Conservation (phyloP, 345 rosid genomes). For the Dovyalis caffra region DNA sequence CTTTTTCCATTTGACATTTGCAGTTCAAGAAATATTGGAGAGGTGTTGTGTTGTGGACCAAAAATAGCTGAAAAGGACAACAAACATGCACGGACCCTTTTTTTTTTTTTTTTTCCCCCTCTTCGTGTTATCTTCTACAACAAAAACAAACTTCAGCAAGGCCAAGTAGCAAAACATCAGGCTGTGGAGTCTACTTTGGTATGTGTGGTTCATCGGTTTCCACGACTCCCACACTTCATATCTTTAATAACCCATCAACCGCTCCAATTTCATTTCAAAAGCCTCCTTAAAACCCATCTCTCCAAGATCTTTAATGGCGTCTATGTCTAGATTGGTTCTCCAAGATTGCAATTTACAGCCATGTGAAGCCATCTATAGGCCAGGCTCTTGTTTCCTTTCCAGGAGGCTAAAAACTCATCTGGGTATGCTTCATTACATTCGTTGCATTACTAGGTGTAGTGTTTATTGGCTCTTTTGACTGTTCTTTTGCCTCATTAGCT, state of each 20-base stretch:
- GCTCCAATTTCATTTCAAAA: neutral
- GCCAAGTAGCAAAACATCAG: no score
- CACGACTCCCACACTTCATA: constrained; percentile 23
- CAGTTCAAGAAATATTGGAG: no score
- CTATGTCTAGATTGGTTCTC: constrained; percentile 57
- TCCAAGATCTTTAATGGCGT: constrained; percentile 43
- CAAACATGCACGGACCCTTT: no score
- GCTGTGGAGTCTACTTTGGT: neutral
- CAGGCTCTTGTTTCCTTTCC: constrained; percentile 27
- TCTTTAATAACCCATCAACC: constrained; percentile 1
- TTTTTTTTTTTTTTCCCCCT: no score
- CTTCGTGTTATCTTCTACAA: no score
- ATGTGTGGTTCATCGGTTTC: constrained; percentile 43
- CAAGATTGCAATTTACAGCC: constrained; percentile 46
- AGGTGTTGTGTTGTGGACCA: no score
- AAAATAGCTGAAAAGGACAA: no score
- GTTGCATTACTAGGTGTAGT: no score
- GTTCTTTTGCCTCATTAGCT: constrained; percentile 9
- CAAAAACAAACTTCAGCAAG: no score
- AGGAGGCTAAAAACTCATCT: constrained; percentile 36
- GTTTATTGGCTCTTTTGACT: no score
- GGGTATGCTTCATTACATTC: constrained; percentile 43
- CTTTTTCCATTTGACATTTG: no score
- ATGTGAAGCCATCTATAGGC: constrained; percentile 21
- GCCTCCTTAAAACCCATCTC: constrained; percentile 9